These are phyloP conservation scores for Akanthomyces muscarius DNA, from an alignment of 2,329 filamentous ascomycete species.

Conservation along the genomic window DNA sequence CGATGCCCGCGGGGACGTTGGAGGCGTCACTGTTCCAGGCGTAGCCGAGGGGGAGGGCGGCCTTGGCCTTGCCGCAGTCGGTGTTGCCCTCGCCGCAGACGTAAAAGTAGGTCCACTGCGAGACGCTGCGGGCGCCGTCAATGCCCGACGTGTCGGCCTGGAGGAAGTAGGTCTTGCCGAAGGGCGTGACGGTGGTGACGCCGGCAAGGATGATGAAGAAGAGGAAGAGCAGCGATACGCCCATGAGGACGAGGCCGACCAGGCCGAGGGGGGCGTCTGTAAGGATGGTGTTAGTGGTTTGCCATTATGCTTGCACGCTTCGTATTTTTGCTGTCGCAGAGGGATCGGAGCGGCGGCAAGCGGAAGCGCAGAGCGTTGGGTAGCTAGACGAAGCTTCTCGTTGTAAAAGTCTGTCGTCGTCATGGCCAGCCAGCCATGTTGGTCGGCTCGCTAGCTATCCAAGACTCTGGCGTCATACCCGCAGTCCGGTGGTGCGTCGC, in stretches of 20 bases:
- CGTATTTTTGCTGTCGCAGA: background rate
- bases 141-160: slow-evolving; percentile 72
- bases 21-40: slow-evolving; percentile 54
- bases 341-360: background rate
- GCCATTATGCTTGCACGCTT: background rate
- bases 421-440: background rate
- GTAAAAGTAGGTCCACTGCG: slow-evolving; percentile 90
- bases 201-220: slow-evolving; percentile 58
- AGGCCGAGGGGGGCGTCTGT: slow-evolving; percentile 41
- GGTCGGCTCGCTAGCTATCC: background rate
- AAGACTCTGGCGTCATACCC: background rate
- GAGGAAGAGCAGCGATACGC: slow-evolving; percentile 49
- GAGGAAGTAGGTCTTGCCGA: slow-evolving; percentile 82
- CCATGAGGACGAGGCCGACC: slow-evolving; percentile 46
- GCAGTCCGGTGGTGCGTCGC: background rate
- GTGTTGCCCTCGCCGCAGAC: slow-evolving; percentile 64
- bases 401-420: background rate
- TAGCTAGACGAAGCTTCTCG: background rate
- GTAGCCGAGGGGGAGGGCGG: slow-evolving; percentile 68
- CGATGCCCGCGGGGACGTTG: slow-evolving; percentile 40
- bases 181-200: slow-evolving; percentile 45
- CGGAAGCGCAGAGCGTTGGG: background rate
- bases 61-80: slow-evolving; percentile 59
- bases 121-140: slow-evolving; percentile 58
- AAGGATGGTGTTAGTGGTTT: background rate